Percentiles rank a stretch among this genome's conserved stretches.
Conservation (phyloP, 768 basidiomycete genomes). For the Infundibulicybe gibba region DNA sequence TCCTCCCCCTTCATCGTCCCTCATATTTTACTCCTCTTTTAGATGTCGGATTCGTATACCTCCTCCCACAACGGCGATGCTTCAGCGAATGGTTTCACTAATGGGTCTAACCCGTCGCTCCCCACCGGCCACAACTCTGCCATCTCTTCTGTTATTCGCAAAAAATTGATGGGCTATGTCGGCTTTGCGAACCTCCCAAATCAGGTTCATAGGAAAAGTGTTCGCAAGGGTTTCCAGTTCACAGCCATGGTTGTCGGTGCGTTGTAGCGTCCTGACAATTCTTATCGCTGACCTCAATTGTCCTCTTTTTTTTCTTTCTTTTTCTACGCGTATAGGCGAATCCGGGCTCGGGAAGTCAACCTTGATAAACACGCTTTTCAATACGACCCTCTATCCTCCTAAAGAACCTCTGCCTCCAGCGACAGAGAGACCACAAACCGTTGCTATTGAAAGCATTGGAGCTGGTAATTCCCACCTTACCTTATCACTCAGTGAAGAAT, state of each 20-base stretch:
- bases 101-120: constrained; percentile 64
- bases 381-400: constrained; percentile 89
- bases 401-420: constrained; percentile 84
- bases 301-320: constrained; percentile 15
- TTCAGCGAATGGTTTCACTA: constrained; percentile 54
- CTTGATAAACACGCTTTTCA: constrained; percentile 97
- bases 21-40: constrained; percentile 22
- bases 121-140: constrained; percentile 29
- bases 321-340: constrained; percentile 89
- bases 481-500: constrained; percentile 10
- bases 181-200: constrained; percentile 98
- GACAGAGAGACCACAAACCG: constrained; percentile 86
- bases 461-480: constrained; percentile 64
- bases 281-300: constrained; percentile 1
- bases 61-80: constrained; percentile 66
- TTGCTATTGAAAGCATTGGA: constrained; percentile 97
- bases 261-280: constrained; percentile 29
- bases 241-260: constrained; percentile 98
- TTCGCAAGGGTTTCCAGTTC: constrained; percentile 98
- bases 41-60: constrained; percentile 77
- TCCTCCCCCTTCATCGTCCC: constrained; percentile 21
- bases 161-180: constrained; percentile 94
- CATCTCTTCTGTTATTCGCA: constrained; percentile 58
- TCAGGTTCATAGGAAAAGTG: constrained; percentile 98
- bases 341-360: constrained; percentile 99